A percentile compares a stretch with the other conserved stretches of the same genome.
These are phyloP conservation scores for Arabis alpina DNA, from an alignment of 345 rosid genomes.

Conservation along the genomic window DNA sequence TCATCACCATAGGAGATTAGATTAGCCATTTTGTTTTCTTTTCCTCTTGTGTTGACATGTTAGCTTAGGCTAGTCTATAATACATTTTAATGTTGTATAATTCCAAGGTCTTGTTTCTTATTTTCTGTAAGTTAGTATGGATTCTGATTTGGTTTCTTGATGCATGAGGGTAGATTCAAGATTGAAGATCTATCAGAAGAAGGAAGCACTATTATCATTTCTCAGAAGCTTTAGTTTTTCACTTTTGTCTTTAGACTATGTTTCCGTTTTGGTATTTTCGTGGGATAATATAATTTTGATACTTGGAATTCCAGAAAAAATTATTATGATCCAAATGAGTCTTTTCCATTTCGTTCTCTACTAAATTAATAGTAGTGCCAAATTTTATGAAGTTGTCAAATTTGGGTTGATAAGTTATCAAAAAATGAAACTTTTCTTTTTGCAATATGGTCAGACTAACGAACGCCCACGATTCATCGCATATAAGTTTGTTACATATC, in stretches of 20 bases:
- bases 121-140: neutral
- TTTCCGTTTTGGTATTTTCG: slow-evolving; percentile 8
- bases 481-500: neutral
- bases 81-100: neutral
- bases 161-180: slow-evolving; percentile 25
- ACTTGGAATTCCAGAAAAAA: slow-evolving; percentile 1
- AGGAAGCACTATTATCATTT: slow-evolving; percentile 13
- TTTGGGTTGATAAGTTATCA: neutral
- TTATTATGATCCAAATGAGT: neutral
- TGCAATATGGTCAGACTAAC: neutral
- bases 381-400: neutral
- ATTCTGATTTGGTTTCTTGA: neutral
- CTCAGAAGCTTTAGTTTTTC: slow-evolving; percentile 24
- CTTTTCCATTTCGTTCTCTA: neutral
- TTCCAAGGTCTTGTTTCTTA: neutral
- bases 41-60: neutral
- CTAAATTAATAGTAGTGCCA: neutral
- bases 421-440: neutral
- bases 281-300: slow-evolving; percentile 18
- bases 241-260: slow-evolving; percentile 28
- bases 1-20: no score
- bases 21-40: no score
- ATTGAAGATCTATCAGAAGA: slow-evolving; percentile 11
- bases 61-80: no score
- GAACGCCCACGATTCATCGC: slow-evolving; percentile 10